A percentile compares a stretch with the other conserved stretches of the same genome.
Evolutionary conservation across 495 filamentous ascomycete species (phyloP).

Genomic region (Parathielavia hyrcaniae): DNA sequence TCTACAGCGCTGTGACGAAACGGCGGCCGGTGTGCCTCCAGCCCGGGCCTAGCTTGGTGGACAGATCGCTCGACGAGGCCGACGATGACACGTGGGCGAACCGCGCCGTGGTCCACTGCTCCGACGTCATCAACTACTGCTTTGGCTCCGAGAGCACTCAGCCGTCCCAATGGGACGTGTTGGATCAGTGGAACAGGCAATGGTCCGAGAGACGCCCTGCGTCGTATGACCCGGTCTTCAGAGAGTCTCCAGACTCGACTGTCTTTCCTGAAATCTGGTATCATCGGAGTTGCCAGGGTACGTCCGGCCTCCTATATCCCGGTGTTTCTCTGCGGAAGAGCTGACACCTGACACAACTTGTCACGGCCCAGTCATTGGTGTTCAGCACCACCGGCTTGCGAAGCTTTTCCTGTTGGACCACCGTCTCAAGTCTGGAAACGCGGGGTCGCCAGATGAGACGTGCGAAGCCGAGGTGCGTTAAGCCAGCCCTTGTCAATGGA

Average conservation of each 20-base stretch:
- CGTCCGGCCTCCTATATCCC: slow-evolving; percentile 14
- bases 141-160: slow-evolving; percentile 31
- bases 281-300: slow-evolving; percentile 44
- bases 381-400: slow-evolving; percentile 51
- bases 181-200: slow-evolving; percentile 28
- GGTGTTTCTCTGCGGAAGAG: neutral
- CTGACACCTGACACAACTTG: slow-evolving; percentile 7
- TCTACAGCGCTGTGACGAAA: slow-evolving; percentile 51
- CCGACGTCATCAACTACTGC: slow-evolving; percentile 49
- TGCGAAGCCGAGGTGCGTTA: neutral
- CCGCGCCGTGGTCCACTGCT: slow-evolving; percentile 47
- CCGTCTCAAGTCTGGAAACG: neutral
- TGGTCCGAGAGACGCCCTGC: slow-evolving; percentile 35
- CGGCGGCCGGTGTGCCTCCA: slow-evolving; percentile 39
- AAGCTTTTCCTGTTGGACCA: slow-evolving; percentile 36
- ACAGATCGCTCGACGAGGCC: slow-evolving; percentile 37
- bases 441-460: neutral
- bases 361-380: slow-evolving; percentile 39
- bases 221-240: slow-evolving; percentile 28
- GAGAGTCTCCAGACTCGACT: neutral
- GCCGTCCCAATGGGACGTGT: slow-evolving; percentile 30
- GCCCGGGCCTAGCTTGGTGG: slow-evolving; percentile 36
- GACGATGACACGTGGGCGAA: slow-evolving; percentile 50
- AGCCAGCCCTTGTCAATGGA: neutral
- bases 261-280: slow-evolving; percentile 46